These are phyloP conservation scores for Pseudogymnoascus sp. DNA, from an alignment of 2,329 filamentous ascomycete species.

Conservation along the genomic window DNA sequence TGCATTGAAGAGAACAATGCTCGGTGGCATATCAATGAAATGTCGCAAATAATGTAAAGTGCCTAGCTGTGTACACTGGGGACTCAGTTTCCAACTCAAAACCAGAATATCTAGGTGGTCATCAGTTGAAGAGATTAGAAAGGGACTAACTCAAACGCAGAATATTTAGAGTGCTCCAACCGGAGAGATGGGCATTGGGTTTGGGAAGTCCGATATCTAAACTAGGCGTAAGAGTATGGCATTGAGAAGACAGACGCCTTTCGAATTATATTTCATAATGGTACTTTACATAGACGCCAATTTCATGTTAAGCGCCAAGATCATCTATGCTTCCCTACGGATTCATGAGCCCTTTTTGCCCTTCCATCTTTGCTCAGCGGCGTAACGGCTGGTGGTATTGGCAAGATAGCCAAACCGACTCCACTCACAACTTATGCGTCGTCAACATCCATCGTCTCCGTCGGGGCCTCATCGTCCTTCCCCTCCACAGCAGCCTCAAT, in stretches of 20 bases:
- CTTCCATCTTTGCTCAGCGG: background rate
- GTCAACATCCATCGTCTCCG: slow-evolving; percentile 43
- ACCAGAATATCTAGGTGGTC: too few species aligned
- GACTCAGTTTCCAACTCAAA: too few species aligned
- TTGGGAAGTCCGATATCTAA: background rate
- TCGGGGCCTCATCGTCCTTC: slow-evolving; percentile 40
- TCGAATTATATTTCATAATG: slow-evolving; percentile 4
- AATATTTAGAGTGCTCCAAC: too few species aligned
- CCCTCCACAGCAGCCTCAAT: slow-evolving; percentile 65
- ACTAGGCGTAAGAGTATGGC: background rate
- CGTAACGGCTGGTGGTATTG: background rate
- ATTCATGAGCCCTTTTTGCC: slow-evolving; percentile 1
- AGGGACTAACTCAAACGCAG: too few species aligned
- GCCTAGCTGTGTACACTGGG: too few species aligned
- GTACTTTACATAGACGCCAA: slow-evolving; percentile 8
- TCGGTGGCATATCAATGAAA: too few species aligned
- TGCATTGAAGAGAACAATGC: too few species aligned
- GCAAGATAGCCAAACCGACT: background rate
- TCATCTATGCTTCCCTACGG: slow-evolving; percentile 7
- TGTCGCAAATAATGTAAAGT: too few species aligned
- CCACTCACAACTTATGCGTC: slow-evolving; percentile 12
- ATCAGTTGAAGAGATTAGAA: too few species aligned
- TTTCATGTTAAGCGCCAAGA: slow-evolving; percentile 5
- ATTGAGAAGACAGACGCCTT: background rate
- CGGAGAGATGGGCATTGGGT: background rate